Evolutionary conservation across 1,139 yeast genomes (phyloP), one percentile per base, ranked within the genome.

Genomic region (Nakaseomyces glabratus): DNA sequence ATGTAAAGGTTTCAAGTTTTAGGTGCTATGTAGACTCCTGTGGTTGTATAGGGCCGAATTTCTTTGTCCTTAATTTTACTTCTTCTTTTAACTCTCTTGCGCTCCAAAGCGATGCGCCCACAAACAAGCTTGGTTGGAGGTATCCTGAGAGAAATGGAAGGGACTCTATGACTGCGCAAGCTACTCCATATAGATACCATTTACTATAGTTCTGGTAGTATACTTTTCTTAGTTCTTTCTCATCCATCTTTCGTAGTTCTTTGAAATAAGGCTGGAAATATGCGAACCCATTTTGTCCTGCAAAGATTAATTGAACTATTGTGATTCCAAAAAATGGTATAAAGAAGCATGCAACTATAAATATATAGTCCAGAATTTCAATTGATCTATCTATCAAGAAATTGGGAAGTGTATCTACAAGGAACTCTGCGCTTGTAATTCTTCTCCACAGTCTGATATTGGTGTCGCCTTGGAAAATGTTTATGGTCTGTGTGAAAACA

Each of bases 21-120:
- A n/a, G n/a, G n/a, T n/a, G n/a, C n/a, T n/a, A n/a, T n/a, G n/a
- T n/a, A n/a, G n/a, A n/a, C n/a, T n/a, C 25, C 58, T 12, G 38
- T 33, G 26, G 33, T 35, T 28, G 26, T 2, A 18, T 13, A 15
- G 29, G n/a, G 20, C 31, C 30, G 16, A 17, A 26, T 18, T 26
- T 26, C 4, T 20, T 15, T 9, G 30, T 26, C 12, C 30, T 25
- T 14, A 19, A 23, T n/a, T 33, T 19, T 11, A 30, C n/a, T 13
- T 28, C n/a, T 13, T 33, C 21, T 11, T 28, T 24, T 25, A 30
- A 18, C 28, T 19, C 21, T 9, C 36, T 36, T n/a, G 32, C 31
- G 28, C 38, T 37, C 46, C 43, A 41, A 9, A 44, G 32, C 4
- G 42, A 38, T 16, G 43, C 40, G n/a, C 44, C 46, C 5, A 39